Percentiles rank a stretch among this genome's conserved stretches.
Evolutionary conservation across 2,329 filamentous ascomycete species (phyloP).

Genomic region (Colletotrichum sp.): DNA sequence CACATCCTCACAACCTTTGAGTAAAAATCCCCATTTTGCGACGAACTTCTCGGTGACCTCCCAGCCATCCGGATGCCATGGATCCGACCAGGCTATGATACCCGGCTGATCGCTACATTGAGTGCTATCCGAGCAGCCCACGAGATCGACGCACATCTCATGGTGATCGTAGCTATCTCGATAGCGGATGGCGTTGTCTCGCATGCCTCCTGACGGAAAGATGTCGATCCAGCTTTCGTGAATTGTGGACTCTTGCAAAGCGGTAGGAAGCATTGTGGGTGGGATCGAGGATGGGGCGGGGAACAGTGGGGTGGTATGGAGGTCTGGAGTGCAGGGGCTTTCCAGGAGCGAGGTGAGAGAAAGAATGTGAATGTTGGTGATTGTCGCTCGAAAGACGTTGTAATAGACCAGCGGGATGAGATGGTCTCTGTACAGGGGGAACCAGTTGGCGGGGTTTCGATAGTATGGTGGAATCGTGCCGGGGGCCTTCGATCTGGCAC

Average conservation of each 20-base stretch:
- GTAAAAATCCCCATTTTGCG: conserved; percentile 46
- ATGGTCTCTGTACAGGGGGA: conserved; percentile 31
- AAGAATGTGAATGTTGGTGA: conserved; percentile 35
- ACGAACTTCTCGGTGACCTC: conserved; percentile 50
- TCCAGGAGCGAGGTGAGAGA: conserved; percentile 25
- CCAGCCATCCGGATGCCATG: conserved; percentile 49
- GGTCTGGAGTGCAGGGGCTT: conserved; percentile 16
- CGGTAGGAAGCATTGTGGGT: conserved; percentile 26
- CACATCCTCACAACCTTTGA: conserved; percentile 40
- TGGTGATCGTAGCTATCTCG: not conserved
- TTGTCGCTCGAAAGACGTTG: conserved; percentile 39
- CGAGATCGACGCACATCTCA: conserved; percentile 2
- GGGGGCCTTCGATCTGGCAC: not conserved
- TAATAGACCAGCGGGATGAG: conserved; percentile 40
- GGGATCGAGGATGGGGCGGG: conserved; percentile 20
- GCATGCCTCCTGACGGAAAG: conserved; percentile 30
- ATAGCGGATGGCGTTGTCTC: conserved; percentile 29
- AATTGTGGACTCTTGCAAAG: conserved; percentile 23
- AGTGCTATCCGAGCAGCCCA: not conserved
- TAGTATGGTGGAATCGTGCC: not conserved
- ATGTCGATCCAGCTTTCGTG: conserved; percentile 35
- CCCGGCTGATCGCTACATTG: not conserved
- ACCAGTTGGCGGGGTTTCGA: not conserved
- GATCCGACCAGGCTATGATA: conserved; percentile 20
- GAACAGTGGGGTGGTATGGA: conserved; percentile 24